These are phyloP conservation scores for Pythium dissimile DNA, from an alignment of 352 stramenopile genomes.

Conservation along the genomic window DNA sequence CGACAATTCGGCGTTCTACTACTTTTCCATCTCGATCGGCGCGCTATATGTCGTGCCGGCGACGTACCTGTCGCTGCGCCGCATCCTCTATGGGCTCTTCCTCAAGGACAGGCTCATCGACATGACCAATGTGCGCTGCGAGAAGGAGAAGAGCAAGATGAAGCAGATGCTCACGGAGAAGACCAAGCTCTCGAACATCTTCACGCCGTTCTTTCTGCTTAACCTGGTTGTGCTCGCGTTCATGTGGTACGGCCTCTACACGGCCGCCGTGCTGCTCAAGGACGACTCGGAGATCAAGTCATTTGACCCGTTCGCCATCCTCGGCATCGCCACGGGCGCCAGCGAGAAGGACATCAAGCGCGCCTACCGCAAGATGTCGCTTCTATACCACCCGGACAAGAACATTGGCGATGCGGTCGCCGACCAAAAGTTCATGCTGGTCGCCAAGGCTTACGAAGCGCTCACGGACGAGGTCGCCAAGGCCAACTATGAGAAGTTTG, in stretches of 20 bases:
- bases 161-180: conserved; percentile 85
- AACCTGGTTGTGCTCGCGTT: conserved; percentile 69
- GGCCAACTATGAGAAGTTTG: conserved; percentile 98
- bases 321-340: conserved; percentile 91
- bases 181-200: conserved; percentile 81
- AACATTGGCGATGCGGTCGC: conserved; percentile 96
- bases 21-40: conserved; percentile 97
- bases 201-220: conserved; percentile 69
- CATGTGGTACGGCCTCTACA: conserved; percentile 87
- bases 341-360: conserved; percentile 95
- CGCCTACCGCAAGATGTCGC: conserved; percentile 91
- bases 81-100: conserved; percentile 88
- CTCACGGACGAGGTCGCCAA: conserved; percentile 95
- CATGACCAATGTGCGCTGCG: conserved; percentile 74
- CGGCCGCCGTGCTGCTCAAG: conserved; percentile 89
- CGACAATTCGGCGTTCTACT: conserved; percentile 99
- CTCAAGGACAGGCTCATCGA: conserved; percentile 87
- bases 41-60: conserved; percentile 95
- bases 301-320: conserved; percentile 98
- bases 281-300: conserved; percentile 97
- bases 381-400: conserved; percentile 94
- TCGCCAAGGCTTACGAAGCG: conserved; percentile 93
- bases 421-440: conserved; percentile 99
- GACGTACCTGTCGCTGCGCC: conserved; percentile 87
- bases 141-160: conserved; percentile 81